Conservation (phyloP, 139 green algal species). For the Coccomyxa sp. region DNA sequence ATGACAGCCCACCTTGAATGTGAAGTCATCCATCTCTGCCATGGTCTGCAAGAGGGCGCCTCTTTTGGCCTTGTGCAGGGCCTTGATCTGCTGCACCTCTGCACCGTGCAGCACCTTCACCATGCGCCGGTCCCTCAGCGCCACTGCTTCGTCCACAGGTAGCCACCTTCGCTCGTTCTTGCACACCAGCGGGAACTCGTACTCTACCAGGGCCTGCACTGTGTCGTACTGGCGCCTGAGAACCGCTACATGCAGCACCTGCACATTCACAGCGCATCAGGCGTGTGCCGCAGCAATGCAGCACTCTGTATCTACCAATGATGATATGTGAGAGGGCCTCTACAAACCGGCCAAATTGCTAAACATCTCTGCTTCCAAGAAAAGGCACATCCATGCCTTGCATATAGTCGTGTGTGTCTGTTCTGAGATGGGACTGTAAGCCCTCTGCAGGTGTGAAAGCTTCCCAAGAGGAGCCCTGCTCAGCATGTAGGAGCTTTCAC, state of each 20-base stretch:
- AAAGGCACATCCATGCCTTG: neutral
- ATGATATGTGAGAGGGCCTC: neutral
- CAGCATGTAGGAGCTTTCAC: neutral
- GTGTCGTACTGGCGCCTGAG: conserved; percentile 28
- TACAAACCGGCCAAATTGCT: neutral
- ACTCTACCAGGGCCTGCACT: conserved; percentile 38
- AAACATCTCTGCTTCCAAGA: neutral
- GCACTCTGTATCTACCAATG: neutral
- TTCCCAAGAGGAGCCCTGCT: neutral
- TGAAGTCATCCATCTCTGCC: conserved; percentile 57
- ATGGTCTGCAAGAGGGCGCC: conserved; percentile 31
- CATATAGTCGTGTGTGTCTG: neutral
- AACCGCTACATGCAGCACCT: conserved; percentile 66
- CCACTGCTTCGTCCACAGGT: conserved; percentile 63
- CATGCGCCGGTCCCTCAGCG: conserved; percentile 24
- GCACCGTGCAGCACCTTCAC: conserved; percentile 28
- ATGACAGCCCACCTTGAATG: conserved; percentile 45
- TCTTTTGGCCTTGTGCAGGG: conserved; percentile 45
- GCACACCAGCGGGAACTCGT: conserved; percentile 23
- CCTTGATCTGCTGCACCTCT: conserved; percentile 23
- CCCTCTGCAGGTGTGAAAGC: neutral
- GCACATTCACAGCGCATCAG: no score
- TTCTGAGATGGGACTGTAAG: neutral
- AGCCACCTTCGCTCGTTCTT: conserved; percentile 53
- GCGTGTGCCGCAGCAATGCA: neutral